Base-by-base conservation (phyloP, 2,329 filamentous ascomycete species). In the Xylogone sp. region DNA sequence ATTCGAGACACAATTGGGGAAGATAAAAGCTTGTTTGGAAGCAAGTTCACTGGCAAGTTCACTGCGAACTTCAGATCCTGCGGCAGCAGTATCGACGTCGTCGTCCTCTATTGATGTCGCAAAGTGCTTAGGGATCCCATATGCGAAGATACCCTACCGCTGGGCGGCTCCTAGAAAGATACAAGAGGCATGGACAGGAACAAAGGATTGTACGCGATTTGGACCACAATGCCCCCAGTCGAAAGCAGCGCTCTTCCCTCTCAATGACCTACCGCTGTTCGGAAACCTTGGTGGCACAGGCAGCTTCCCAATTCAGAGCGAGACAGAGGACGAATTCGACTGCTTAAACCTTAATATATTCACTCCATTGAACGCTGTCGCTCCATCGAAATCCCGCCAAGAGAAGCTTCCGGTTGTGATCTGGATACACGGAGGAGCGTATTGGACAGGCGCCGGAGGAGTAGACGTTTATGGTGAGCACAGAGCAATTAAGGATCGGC, bases 111-210 rank as follows among this genome's bases (percentile, higher is more conserved):
- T 13, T 31, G 27, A 31, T 31, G 27, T 31, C 27, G 27, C 13
- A 31, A 31, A 46, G n/a, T 48, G 39, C 21, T 29, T 48, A 16
- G 46, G 46, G 5, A 48, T 48, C 22, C 46, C 27, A 48, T 48
- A 48, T 8, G 46, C 27, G 10, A 21, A 42, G 21, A 42, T 43
- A 13, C 46, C 46, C n/a, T 31, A 31, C 13, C 27, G 27, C 27
- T 31, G 27, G 39, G 29, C 16, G 16, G 46, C 18, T 42, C 21
- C 29, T 31, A 13, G 4, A 19, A 21, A n/a, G 16, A n/a, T 16
- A 21, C 5, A 19, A 18, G n/a, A 19, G n/a, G 27, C 7, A 10
- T 3, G 19, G 24, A 12, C 8, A 39, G 45, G 45, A 24, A 46
- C 8, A 42, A 43, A 9, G 46, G 46, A 48, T 20, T 19, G 46